phyloP scores from a whole-genome alignment of 2,329 filamentous ascomycete species.

The Pseudocercospora pini-densiflorae region DNA sequence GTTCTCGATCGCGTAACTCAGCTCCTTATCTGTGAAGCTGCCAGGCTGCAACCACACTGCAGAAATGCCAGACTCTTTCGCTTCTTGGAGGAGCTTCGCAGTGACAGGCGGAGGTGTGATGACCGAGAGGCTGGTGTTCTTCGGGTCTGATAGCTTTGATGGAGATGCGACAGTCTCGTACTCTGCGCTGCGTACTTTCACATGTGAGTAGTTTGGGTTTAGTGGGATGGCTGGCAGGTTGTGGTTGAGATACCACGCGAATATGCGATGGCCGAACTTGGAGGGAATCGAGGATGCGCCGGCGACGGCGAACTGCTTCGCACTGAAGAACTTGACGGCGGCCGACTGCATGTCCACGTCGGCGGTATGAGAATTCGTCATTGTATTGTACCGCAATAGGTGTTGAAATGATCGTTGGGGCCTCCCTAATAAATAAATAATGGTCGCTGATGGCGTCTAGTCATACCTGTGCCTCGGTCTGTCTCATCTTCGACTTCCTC shows the following conservation, averaged over 20 bases:
- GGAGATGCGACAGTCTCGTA: slow-evolving; percentile 71
- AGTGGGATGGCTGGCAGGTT: slow-evolving; percentile 78
- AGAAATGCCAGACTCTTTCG: slow-evolving; percentile 71
- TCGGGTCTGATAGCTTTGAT: slow-evolving; percentile 66
- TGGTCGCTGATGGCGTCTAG: background rate
- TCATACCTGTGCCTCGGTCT: background rate
- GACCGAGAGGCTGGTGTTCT: slow-evolving; percentile 76
- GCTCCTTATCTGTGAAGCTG: slow-evolving; percentile 76
- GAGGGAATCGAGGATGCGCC: slow-evolving; percentile 82
- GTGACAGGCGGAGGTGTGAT: slow-evolving; percentile 86
- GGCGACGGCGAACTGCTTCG: slow-evolving; percentile 82
- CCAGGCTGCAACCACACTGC: slow-evolving; percentile 92
- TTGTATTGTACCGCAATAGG: background rate
- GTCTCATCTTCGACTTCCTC: background rate
- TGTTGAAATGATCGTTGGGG: background rate
- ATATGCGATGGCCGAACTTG: slow-evolving; percentile 91
- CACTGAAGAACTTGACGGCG: slow-evolving; percentile 79
- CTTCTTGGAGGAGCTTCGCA: slow-evolving; percentile 73
- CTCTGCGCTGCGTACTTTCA: slow-evolving; percentile 64
- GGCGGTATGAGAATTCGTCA: background rate
- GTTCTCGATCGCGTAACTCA: slow-evolving; percentile 69
- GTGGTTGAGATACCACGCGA: slow-evolving; percentile 84
- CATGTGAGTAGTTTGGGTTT: slow-evolving; percentile 71
- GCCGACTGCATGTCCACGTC: slow-evolving; percentile 69
- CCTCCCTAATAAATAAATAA: background rate